Evolutionary conservation across 495 filamentous ascomycete genomes (phyloP).

Genomic region (Aspergillus biplanus): DNA sequence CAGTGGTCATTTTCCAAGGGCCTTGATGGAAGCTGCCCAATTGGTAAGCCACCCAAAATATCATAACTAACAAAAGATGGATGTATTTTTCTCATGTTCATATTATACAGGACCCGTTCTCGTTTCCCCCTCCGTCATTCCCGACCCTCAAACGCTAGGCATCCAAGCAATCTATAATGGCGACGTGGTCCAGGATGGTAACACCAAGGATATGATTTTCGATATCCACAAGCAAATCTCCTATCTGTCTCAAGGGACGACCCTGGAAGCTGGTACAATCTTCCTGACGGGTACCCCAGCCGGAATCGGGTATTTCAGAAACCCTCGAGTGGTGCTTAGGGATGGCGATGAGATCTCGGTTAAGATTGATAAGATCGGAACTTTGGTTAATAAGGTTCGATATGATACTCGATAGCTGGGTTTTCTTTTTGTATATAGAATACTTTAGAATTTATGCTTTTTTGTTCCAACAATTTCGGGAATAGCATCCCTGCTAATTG

Average conservation of each 20-base stretch:
- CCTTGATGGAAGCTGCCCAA: constrained; percentile 39
- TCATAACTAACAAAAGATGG: not conserved
- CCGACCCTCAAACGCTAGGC: constrained; percentile 35
- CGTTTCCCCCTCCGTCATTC: constrained; percentile 37
- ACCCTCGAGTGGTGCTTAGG: constrained; percentile 49
- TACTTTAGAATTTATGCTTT: too few species aligned
- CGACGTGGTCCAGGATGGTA: constrained; percentile 30
- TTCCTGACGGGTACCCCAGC: constrained; percentile 49
- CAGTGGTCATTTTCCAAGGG: constrained; percentile 54
- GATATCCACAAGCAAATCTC: constrained; percentile 34
- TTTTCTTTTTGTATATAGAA: too few species aligned
- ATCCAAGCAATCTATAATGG: constrained; percentile 38
- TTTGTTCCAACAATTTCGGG: too few species aligned
- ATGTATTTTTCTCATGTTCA: not conserved
- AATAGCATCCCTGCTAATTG: too few species aligned
- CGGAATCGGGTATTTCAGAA: constrained; percentile 46
- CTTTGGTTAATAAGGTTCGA: constrained; percentile 31
- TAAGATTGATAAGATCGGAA: constrained; percentile 35
- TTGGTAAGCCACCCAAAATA: constrained; percentile 24
- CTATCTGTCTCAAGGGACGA: constrained; percentile 46
- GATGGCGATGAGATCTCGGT: constrained; percentile 59
- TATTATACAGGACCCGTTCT: constrained; percentile 39
- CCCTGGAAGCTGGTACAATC: constrained; percentile 39
- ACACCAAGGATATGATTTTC: constrained; percentile 41
- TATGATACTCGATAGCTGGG: constrained; percentile 21